Base-by-base conservation (phyloP, 805 yeast genomes). In the Lipomyces starkeyi region DNA sequence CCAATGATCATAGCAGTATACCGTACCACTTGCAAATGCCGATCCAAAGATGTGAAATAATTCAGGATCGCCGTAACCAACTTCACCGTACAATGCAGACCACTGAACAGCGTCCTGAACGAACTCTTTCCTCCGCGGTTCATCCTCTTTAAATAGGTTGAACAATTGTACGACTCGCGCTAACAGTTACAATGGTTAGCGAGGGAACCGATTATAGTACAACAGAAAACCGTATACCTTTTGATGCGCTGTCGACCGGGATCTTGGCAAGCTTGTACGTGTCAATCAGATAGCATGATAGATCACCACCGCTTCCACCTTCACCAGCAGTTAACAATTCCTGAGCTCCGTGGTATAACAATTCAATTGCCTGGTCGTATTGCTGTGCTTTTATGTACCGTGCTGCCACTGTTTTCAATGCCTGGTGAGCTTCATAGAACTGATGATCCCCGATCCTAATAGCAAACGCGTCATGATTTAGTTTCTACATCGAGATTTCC, bases 401-500 rank as follows among this genome's bases (percentile, higher is more conserved):
- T 73, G 93, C 93, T 55, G 91, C 91, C 63, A 94, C 90, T 5
- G 98, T 92, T 75, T 97, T 83, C 62, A 95, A 83, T 0, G 97
- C 93, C 78, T 95, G 98, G 77, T 94, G 97, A 0, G 98, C 98
- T 77, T 95, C 99, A 77, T 94, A 94, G 80, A 84, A 92, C 64
- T 93, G 90, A 2, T 91, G 91, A 61, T 84, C 84, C 61, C 84
- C 85, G 71, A 94, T 89, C 74, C 90, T 88, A 32, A 6, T 4
- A 53, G 29, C 27, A 29, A 43, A 43, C 49, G 3, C 20, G 14
- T 34, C 17, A 25, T 20, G 9, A 22, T 6, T 40, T 59, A 49
- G 29, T 35, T 5, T 27, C 14, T 1, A 11, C 4, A 7, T 9
- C 25, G 17, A 1, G 14, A 25, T n/a, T 14, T 6, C 9, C 17